A percentile compares a stretch with the other conserved stretches of the same genome.
Evolutionary conservation across 2,329 filamentous ascomycete genomes (phyloP).

Genomic region (Colletotrichum sp.): DNA sequence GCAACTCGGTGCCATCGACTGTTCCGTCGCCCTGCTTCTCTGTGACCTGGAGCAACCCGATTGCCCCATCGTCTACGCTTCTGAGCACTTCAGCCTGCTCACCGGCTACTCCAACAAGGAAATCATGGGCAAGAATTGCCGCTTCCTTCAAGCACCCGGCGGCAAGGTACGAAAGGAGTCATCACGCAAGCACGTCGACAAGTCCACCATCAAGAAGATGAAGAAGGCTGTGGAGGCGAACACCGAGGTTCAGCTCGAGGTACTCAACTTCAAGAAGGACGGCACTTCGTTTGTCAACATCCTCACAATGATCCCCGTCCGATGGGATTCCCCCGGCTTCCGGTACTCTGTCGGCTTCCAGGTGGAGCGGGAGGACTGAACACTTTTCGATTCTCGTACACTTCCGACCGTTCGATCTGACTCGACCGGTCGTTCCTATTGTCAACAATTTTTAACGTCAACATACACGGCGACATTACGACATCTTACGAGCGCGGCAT

Average conservation of each 20-base stretch:
- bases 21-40: slow-evolving; percentile 83
- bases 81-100: slow-evolving; percentile 77
- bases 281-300: slow-evolving; percentile 83
- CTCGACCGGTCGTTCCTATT: neutral
- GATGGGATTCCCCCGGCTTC: slow-evolving; percentile 67
- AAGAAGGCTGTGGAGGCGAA: slow-evolving; percentile 48
- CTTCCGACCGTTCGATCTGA: neutral
- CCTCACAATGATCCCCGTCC: slow-evolving; percentile 83
- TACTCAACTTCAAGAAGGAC: slow-evolving; percentile 84
- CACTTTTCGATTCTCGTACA: neutral
- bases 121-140: slow-evolving; percentile 80
- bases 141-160: slow-evolving; percentile 81
- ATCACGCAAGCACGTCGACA: slow-evolving; percentile 69
- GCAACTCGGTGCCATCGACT: slow-evolving; percentile 81
- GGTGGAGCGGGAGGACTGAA: slow-evolving; percentile 61
- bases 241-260: slow-evolving; percentile 51
- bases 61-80: slow-evolving; percentile 82
- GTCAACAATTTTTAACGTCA: neutral
- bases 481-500: slow-evolving; percentile 15
- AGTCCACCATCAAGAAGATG: slow-evolving; percentile 64
- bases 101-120: slow-evolving; percentile 81
- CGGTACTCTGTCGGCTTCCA: slow-evolving; percentile 84
- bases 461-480: neutral
- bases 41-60: slow-evolving; percentile 80
- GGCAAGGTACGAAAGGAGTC: slow-evolving; percentile 66